Percentiles rank a stretch among this genome's conserved stretches.
These are phyloP conservation scores for Vitis vinifera DNA, from an alignment of 164 flowering plant genomes.

Conservation along the genomic window DNA sequence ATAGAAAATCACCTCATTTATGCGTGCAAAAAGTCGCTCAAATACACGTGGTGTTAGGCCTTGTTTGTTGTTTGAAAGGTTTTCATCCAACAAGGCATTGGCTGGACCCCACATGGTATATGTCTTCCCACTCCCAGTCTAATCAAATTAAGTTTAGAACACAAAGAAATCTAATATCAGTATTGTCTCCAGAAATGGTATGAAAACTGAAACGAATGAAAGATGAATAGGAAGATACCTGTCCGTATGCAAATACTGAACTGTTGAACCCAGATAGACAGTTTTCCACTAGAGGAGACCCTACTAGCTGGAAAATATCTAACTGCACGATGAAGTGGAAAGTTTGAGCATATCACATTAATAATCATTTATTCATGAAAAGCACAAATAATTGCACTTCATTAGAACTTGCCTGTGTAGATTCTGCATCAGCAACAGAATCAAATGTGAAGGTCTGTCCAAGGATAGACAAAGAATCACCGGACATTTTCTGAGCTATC, in stretches of 20 bases:
- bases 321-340: conserved; percentile 35
- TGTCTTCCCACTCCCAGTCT: conserved; percentile 99
- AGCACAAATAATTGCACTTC: background rate
- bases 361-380: background rate
- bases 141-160: conserved; percentile 5
- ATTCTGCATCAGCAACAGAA: conserved; percentile 69
- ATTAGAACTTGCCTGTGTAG: conserved; percentile 64
- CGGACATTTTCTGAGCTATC: conserved; percentile 59
- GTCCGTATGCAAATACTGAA: conserved; percentile 98
- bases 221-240: conserved; percentile 45
- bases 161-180: background rate
- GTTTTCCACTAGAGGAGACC: conserved; percentile 88
- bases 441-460: conserved; percentile 85
- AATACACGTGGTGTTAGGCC: conserved; percentile 96
- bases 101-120: conserved; percentile 98
- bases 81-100: conserved; percentile 74
- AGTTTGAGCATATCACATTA: background rate
- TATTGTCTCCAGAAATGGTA: too few species aligned
- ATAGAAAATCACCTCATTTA: conserved; percentile 58
- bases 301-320: conserved; percentile 85
- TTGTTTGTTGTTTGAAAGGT: conserved; percentile 45
- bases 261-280: conserved; percentile 96
- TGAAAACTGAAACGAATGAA: background rate
- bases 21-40: conserved; percentile 73
- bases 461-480: conserved; percentile 65